Evolutionary conservation across 768 basidiomycete species (phyloP), one percentile per base, ranked within the genome.

Genomic region (Tubosaeta sp.): DNA sequence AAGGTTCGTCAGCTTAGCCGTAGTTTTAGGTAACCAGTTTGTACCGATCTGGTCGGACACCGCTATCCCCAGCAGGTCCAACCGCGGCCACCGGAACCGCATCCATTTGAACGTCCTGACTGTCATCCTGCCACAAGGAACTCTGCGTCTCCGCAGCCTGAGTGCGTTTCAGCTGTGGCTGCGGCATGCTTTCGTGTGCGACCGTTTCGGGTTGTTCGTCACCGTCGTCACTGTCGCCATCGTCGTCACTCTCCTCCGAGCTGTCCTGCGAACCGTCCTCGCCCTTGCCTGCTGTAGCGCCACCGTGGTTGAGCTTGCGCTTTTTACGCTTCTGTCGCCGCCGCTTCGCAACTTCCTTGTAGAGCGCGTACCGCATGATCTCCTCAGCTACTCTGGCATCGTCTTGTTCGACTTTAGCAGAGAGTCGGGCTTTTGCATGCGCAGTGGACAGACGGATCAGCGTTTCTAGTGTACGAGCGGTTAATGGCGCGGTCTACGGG

Each of bases 391-490:
- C 86, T 60, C 77, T 79, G 16, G 97, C 94, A 72, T 99, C 97
- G 3, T 75, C 73, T 64, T 86, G 81, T 62, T 91, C 84, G 11
- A 99, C 91, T 58, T 88, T 88, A 41, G 81, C 53, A 8, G 94
- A 95, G 9, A 99, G 78, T 17, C 95, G 85, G 14, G 93, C 84
- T 71, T 99, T 99, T 42, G 97, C 97, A 71, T 99, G 97, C 1
- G 97, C 97, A 16, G 95, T 99, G 5, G 97, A 84, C 9, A 99
- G 81, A 76, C 97, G 97, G 69, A 99, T 99, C 44, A 99, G 80
- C 0, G 97, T 99, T 71, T 99, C 97, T 53, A 99, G 84, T 4
- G 97, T 97, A 80, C 97, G 95, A 17, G 97, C 95, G 3, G 97
- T 99, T 60, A 99, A 74, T 10, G 97, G 97, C 5, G 95, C 90